Conservation (phyloP, 495 filamentous ascomycete species). For the Aspergillus carlsbadensis region DNA sequence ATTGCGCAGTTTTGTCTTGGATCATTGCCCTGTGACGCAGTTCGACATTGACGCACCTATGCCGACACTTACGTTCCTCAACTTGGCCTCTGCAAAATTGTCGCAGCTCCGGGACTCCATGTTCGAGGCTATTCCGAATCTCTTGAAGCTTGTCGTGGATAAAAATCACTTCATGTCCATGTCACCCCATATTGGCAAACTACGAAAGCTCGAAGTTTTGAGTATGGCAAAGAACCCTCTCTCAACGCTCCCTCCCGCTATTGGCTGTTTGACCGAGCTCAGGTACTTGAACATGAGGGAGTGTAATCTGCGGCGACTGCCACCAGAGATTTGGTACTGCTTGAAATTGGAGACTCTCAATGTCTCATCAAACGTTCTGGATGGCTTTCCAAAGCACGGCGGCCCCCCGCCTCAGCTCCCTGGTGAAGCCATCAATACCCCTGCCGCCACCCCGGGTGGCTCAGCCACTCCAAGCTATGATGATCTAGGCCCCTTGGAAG, state of each 20-base stretch:
- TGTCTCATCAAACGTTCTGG: slow-evolving; percentile 88
- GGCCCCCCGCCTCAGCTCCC: slow-evolving; percentile 59
- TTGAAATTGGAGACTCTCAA: slow-evolving; percentile 87
- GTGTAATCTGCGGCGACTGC: slow-evolving; percentile 86
- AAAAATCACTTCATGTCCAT: slow-evolving; percentile 94
- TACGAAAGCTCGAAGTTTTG: slow-evolving; percentile 83
- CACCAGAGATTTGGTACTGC: slow-evolving; percentile 91
- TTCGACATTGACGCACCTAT: slow-evolving; percentile 79
- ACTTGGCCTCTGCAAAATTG: slow-evolving; percentile 83
- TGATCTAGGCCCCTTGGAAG: slow-evolving; percentile 70
- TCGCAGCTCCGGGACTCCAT: slow-evolving; percentile 79
- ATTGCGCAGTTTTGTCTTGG: slow-evolving; percentile 78
- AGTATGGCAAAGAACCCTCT: slow-evolving; percentile 91
- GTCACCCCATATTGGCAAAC: slow-evolving; percentile 76
- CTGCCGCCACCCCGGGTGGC: slow-evolving; percentile 50
- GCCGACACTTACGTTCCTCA: slow-evolving; percentile 79
- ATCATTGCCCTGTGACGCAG: slow-evolving; percentile 89
- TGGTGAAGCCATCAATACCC: slow-evolving; percentile 47
- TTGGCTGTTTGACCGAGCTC: slow-evolving; percentile 82
- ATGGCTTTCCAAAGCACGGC: slow-evolving; percentile 82
- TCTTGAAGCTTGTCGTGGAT: slow-evolving; percentile 85
- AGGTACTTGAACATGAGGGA: slow-evolving; percentile 82
- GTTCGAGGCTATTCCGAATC: slow-evolving; percentile 81
- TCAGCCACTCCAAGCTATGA: slow-evolving; percentile 68
- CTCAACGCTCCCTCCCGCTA: slow-evolving; percentile 74